Evolutionary conservation across 495 filamentous ascomycete species (phyloP).

Genomic region (Aspergillus bertholletiae): DNA sequence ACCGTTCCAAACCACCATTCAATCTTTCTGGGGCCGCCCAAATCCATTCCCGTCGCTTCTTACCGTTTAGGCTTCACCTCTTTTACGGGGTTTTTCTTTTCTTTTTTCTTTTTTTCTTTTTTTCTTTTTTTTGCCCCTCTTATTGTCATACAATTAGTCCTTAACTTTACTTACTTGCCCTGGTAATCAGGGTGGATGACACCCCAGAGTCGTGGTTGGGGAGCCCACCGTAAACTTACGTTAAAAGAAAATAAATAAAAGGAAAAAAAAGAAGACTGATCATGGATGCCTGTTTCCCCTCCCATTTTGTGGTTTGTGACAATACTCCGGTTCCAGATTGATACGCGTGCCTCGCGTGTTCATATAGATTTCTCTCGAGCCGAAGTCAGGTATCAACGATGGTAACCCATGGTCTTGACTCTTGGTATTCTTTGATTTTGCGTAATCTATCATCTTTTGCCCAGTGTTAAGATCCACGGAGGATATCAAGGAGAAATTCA

Average conservation of each 20-base stretch:
- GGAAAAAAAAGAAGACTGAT: too few species aligned
- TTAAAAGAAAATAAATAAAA: too few species aligned
- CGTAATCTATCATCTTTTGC: neutral
- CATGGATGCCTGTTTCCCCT: too few species aligned
- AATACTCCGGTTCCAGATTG: neutral
- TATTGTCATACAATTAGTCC: neutral
- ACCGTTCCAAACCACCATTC: neutral
- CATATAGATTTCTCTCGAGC: too few species aligned
- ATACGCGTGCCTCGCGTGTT: too few species aligned
- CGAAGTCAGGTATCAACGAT: neutral
- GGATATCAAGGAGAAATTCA: neutral
- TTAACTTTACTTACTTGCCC: neutral
- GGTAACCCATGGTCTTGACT: neutral
- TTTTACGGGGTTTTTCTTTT: too few species aligned
- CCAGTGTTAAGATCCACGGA: too few species aligned
- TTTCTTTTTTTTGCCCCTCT: neutral
- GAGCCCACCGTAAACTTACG: too few species aligned
- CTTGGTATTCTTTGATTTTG: neutral
- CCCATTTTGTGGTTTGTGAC: neutral
- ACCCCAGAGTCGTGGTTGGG: too few species aligned
- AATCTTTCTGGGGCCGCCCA: slow-evolving; percentile 13
- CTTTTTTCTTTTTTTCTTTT: neutral
- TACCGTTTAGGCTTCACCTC: slow-evolving; percentile 13
- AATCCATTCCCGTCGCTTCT: slow-evolving; percentile 23
- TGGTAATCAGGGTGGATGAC: neutral